These are phyloP conservation scores for Apophysomyces ossiformis DNA, from an alignment of 371 early-diverging fungal genomes.

Conservation along the genomic window DNA sequence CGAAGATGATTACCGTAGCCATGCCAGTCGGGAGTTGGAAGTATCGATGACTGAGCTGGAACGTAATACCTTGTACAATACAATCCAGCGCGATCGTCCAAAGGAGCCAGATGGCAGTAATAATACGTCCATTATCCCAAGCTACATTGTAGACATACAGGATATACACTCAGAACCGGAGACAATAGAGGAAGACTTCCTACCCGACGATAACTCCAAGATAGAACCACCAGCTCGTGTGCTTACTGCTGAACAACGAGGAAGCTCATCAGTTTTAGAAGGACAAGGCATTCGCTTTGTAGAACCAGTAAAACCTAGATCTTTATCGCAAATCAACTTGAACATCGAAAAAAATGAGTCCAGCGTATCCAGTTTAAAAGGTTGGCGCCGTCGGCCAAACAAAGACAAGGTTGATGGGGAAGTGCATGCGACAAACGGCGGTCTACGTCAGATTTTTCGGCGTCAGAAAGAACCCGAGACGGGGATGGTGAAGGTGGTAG, in stretches of 20 bases:
- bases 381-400: conserved; percentile 28
- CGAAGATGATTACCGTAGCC: conserved; percentile 27
- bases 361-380: conserved; percentile 37
- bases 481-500: conserved; percentile 11
- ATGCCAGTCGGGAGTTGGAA: conserved; percentile 17
- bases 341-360: conserved; percentile 41
- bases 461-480: conserved; percentile 17
- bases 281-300: conserved; percentile 43
- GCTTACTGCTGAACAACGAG: conserved; percentile 3
- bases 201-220: conserved; percentile 29
- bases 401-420: conserved; percentile 10
- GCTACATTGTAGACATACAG: conserved; percentile 10
- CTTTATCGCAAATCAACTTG: conserved; percentile 13
- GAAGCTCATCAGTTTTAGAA: conserved; percentile 25
- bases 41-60: conserved; percentile 32
- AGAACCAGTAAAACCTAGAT: conserved; percentile 41
- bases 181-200: conserved; percentile 34
- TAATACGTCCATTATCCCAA: background rate
- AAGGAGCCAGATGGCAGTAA: conserved; percentile 3
- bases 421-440: conserved; percentile 17
- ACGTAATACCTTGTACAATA: conserved; percentile 39
- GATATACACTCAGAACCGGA: conserved; percentile 21
- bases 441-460: conserved; percentile 40
- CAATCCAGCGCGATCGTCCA: conserved; percentile 24
- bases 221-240: conserved; percentile 1